phyloP scores from a whole-genome alignment of 768 basidiomycete species.

The Boletales sp. region DNA sequence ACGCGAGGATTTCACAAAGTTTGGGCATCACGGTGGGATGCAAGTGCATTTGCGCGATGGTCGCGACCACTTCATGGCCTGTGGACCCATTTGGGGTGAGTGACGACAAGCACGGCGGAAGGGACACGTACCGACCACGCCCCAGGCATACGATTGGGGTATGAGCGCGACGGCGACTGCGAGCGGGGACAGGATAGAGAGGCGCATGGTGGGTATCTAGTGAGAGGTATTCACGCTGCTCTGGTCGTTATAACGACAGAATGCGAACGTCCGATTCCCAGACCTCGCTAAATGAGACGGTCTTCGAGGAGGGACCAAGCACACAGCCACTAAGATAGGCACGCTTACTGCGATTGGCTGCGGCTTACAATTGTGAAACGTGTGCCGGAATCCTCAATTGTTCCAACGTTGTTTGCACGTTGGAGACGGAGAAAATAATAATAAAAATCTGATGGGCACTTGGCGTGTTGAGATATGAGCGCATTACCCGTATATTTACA shows the following conservation, averaged over 20 bases:
- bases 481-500: no score
- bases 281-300: constrained; percentile 11
- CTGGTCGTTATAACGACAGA: no score
- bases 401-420: no score
- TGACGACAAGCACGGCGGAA: background rate
- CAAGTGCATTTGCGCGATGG: constrained; percentile 90
- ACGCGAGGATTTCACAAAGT: constrained; percentile 67
- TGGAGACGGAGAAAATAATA: no score
- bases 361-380: background rate
- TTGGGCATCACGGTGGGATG: constrained; percentile 64
- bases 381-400: no score
- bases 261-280: background rate
- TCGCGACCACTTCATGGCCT: constrained; percentile 93
- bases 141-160: constrained; percentile 37
- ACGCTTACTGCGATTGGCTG: constrained; percentile 1
- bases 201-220: constrained; percentile 23
- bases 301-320: background rate
- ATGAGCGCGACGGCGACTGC: constrained; percentile 16
- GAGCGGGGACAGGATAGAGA: constrained; percentile 9
- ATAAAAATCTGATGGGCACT: no score
- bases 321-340: constrained; percentile 8
- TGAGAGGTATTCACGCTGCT: background rate
- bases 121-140: constrained; percentile 33
- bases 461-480: no score
- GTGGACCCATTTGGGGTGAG: background rate